Percentiles rank a stretch among this genome's conserved stretches.
These are phyloP conservation scores for Hypoxylon sp. DNA, from an alignment of 2,329 filamentous ascomycete species.

Conservation along the genomic window DNA sequence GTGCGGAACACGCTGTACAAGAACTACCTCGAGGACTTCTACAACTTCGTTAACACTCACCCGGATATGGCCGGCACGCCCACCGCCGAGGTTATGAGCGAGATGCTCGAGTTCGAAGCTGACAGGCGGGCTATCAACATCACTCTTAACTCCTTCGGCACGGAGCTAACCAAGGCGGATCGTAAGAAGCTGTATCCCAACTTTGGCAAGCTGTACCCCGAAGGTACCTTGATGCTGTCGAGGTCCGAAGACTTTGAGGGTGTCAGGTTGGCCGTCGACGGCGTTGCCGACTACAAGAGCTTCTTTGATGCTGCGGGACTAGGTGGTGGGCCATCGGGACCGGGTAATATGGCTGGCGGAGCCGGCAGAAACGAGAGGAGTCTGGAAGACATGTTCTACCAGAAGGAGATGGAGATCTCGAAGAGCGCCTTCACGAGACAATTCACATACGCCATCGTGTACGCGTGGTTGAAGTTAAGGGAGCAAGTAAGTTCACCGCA, in stretches of 20 bases:
- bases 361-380: conserved; percentile 86
- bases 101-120: conserved; percentile 96
- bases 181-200: conserved; percentile 95
- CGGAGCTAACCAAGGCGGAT: conserved; percentile 92
- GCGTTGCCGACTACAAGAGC: conserved; percentile 90
- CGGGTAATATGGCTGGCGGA: conserved; percentile 88
- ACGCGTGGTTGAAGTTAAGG: conserved; percentile 96
- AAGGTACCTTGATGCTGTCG: conserved; percentile 94
- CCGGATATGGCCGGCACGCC: conserved; percentile 89
- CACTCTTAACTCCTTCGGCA: conserved; percentile 98
- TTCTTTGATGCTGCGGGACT: conserved; percentile 95
- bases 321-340: conserved; percentile 76
- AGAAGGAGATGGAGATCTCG: conserved; percentile 99
- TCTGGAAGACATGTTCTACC: conserved; percentile 97
- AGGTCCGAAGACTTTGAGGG: conserved; percentile 95
- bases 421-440: conserved; percentile 96
- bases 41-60: conserved; percentile 92
- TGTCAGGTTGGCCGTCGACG: conserved; percentile 92
- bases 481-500: conserved; percentile 80
- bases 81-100: conserved; percentile 93
- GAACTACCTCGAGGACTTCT: conserved; percentile 98
- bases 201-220: conserved; percentile 92
- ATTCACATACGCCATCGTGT: conserved; percentile 94
- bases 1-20: conserved; percentile 99
- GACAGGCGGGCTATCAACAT: conserved; percentile 98